Conservation (phyloP, 2,329 filamentous ascomycete genomes). For the Beauveria pseudobassiana region DNA sequence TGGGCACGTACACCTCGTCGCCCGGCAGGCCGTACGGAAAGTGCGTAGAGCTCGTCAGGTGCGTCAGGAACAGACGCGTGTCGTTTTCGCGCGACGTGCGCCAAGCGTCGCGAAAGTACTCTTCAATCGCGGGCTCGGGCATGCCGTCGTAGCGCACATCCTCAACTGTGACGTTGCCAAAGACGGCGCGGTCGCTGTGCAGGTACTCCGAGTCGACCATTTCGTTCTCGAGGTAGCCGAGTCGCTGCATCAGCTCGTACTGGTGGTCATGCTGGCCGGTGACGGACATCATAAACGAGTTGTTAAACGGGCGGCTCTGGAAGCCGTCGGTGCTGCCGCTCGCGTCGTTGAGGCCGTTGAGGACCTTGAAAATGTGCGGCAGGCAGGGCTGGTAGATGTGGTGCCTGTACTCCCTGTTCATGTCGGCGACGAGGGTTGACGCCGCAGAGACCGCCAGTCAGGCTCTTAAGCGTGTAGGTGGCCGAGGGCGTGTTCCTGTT, state of each 20-base stretch:
- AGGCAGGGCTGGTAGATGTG: constrained; percentile 38
- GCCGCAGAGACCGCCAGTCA: constrained; percentile 34
- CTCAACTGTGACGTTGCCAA: constrained; percentile 20
- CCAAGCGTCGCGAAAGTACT: constrained; percentile 28
- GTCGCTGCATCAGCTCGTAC: constrained; percentile 20
- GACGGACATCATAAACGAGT: constrained; percentile 26
- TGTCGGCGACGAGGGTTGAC: constrained; percentile 32
- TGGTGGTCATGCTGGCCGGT: constrained; percentile 28
- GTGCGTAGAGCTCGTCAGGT: constrained; percentile 29
- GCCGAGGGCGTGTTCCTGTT: constrained; percentile 33
- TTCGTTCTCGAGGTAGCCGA: constrained; percentile 24
- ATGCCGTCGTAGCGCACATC: constrained; percentile 29
- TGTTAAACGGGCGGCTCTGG: constrained; percentile 22
- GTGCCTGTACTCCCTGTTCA: constrained; percentile 33
- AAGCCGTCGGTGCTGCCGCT: constrained; percentile 15
- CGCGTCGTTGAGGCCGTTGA: constrained; percentile 20
- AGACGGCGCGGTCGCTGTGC: constrained; percentile 20
- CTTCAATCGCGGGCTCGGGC: constrained; percentile 23
- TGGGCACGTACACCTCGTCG: constrained; percentile 20
- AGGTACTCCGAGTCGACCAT: constrained; percentile 24
- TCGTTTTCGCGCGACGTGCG: constrained; percentile 21
- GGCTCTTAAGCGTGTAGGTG: constrained; percentile 37
- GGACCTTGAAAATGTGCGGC: constrained; percentile 29
- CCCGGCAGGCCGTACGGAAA: constrained; percentile 24
- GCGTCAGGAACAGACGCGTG: constrained; percentile 26